phyloP scores from a whole-genome alignment of 2,329 filamentous ascomycete species.

The Talaromyces pinophilus region DNA sequence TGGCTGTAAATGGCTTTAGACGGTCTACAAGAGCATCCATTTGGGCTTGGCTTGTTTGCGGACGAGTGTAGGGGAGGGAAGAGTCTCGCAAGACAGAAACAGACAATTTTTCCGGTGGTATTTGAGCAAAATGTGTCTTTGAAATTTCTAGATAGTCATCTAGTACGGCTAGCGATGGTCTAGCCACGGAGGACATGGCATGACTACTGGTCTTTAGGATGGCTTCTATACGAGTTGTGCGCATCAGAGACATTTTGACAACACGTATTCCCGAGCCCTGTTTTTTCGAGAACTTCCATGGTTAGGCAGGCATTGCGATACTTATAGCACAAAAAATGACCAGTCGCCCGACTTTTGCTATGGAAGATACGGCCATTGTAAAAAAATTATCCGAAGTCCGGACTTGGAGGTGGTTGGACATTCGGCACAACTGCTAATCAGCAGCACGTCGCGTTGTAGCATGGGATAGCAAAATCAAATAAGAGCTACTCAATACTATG shows the following conservation, averaged over 20 bases:
- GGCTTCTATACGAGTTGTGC: neutral
- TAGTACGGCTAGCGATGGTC: constrained; percentile 60
- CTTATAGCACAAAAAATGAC: neutral
- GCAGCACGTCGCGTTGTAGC: neutral
- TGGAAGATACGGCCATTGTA: neutral
- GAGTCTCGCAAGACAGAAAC: constrained; percentile 5
- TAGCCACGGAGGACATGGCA: neutral
- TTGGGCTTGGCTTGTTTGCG: constrained; percentile 50
- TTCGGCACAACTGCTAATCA: neutral
- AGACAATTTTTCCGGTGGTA: constrained; percentile 40
- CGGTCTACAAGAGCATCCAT: constrained; percentile 26
- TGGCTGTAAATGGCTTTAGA: neutral
- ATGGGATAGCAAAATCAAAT: neutral
- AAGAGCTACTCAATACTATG: neutral
- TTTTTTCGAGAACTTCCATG: neutral
- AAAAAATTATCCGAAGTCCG: neutral
- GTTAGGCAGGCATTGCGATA: neutral
- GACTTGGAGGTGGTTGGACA: neutral
- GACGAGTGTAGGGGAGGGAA: neutral
- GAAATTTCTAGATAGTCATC: constrained; percentile 68
- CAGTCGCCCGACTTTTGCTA: neutral
- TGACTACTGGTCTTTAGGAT: neutral
- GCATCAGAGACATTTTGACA: neutral
- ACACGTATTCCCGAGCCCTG: neutral
- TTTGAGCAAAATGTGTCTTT: constrained; percentile 53